phyloP scores from a whole-genome alignment of 2,329 filamentous ascomycete genomes.

The Apiospora hydei region DNA sequence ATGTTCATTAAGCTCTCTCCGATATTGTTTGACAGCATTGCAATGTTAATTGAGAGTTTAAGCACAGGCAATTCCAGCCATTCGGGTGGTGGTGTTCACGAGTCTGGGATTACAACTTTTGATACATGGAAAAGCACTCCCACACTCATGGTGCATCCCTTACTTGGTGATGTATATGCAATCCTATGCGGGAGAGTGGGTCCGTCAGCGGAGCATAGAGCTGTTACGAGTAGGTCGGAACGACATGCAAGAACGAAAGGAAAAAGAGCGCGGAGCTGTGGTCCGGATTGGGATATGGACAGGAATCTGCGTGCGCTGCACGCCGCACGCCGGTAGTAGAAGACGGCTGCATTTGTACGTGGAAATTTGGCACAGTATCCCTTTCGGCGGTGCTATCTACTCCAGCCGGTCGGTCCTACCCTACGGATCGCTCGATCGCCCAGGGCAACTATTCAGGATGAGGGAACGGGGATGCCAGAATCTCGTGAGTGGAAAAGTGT shows the following conservation, averaged over 20 bases:
- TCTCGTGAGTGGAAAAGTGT: too few relatives aligned
- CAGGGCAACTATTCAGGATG: background rate
- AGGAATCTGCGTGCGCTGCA: background rate
- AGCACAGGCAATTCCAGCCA: background rate
- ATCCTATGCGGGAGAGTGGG: conserved; percentile 6
- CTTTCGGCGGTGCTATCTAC: background rate
- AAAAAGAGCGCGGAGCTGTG: background rate
- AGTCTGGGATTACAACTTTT: too few relatives aligned
- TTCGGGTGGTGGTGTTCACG: background rate
- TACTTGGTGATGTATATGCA: too few relatives aligned
- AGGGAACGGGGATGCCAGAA: too few relatives aligned
- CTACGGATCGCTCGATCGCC: background rate
- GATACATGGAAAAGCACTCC: too few relatives aligned
- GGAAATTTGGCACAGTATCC: background rate
- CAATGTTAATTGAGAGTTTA: background rate
- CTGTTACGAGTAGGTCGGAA: conserved; percentile 2
- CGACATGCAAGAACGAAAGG: background rate
- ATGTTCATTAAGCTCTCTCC: background rate
- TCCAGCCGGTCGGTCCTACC: background rate
- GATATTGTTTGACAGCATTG: background rate
- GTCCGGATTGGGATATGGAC: background rate
- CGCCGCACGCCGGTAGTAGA: background rate
- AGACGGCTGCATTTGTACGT: background rate
- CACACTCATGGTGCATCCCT: too few relatives aligned
- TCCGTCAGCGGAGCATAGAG: background rate